phyloP scores from a whole-genome alignment of 441 rosid species.

The Rhodomyrtus psidioides region DNA sequence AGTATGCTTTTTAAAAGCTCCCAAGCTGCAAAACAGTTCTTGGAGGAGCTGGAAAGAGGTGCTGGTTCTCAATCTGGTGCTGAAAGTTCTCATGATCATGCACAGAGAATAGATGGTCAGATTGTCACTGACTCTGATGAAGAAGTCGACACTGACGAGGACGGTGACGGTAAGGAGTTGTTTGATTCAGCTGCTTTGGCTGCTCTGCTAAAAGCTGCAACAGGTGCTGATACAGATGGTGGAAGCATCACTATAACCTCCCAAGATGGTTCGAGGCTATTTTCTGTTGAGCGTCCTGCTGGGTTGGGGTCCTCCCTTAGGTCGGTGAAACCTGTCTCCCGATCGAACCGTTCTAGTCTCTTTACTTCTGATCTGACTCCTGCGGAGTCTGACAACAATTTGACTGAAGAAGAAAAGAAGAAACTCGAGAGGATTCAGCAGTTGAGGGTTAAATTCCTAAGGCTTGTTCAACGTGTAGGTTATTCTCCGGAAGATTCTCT shows the following conservation, averaged over 20 bases:
- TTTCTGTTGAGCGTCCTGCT: conserved; percentile 89
- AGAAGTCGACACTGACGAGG: conserved; percentile 54
- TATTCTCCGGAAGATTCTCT: conserved; percentile 71
- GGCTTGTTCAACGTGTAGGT: conserved; percentile 81
- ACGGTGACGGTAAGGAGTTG: conserved; percentile 60
- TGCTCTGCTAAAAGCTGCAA: conserved; percentile 84
- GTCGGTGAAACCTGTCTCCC: conserved; percentile 55
- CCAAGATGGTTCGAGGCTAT: conserved; percentile 83
- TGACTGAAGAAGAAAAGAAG: conserved; percentile 78
- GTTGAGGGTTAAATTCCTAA: conserved; percentile 69
- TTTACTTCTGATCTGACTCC: conserved; percentile 34
- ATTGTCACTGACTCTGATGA: conserved; percentile 74
- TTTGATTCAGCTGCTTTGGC: conserved; percentile 91
- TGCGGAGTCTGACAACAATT: conserved; percentile 40
- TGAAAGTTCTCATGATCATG: conserved; percentile 39
- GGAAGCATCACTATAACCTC: conserved; percentile 59
- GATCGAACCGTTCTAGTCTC: conserved; percentile 45
- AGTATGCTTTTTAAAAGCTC: conserved; percentile 57
- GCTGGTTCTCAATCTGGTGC: conserved; percentile 43
- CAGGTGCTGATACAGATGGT: conserved; percentile 56
- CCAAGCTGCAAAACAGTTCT: conserved; percentile 67
- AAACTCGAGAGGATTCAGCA: conserved; percentile 72
- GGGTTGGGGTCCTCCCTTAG: conserved; percentile 78
- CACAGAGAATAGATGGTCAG: conserved; percentile 68
- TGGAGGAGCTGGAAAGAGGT: conserved; percentile 70